These are phyloP conservation scores for Malassezia obtusa DNA, from an alignment of 1,284 basidiomycete genomes.

Conservation along the genomic window DNA sequence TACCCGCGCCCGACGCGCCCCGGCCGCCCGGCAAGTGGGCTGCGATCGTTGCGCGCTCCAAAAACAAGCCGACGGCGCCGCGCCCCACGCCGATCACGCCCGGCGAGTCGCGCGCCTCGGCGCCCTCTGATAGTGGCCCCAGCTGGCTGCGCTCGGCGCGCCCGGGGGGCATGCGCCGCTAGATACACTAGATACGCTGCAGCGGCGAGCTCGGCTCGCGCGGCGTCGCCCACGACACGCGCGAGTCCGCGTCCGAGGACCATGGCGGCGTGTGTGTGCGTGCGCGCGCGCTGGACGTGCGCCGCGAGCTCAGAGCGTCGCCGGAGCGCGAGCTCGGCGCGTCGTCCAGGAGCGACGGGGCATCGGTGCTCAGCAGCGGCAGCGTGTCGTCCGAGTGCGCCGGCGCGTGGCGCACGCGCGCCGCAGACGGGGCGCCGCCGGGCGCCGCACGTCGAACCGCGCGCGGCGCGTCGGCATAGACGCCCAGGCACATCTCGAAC, in stretches of 20 bases:
- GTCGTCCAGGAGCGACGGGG: neutral
- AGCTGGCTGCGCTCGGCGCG: conserved; percentile 17
- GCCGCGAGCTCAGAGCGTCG: too few species aligned
- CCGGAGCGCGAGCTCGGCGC: neutral
- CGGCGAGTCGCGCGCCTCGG: neutral
- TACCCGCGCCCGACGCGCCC: neutral
- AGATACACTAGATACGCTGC: neutral
- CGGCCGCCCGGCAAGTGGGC: conserved; percentile 5
- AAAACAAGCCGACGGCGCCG: neutral
- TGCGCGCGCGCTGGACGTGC: too few species aligned
- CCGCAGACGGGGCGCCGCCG: too few species aligned
- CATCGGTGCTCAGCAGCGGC: neutral
- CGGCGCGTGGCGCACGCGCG: neutral
- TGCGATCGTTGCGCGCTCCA: conserved; percentile 3
- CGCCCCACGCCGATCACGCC: neutral
- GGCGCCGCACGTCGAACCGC: too few species aligned
- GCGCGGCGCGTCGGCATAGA: too few species aligned
- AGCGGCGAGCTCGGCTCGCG: neutral
- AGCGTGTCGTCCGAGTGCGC: neutral
- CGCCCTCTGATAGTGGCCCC: neutral
- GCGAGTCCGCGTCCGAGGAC: neutral
- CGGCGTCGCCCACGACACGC: neutral
- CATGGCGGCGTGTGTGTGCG: too few species aligned
- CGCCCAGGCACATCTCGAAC: neutral
- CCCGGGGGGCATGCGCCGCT: neutral